Conservation (phyloP, 306 rosid species). For the Pyrus betulifolia region DNA sequence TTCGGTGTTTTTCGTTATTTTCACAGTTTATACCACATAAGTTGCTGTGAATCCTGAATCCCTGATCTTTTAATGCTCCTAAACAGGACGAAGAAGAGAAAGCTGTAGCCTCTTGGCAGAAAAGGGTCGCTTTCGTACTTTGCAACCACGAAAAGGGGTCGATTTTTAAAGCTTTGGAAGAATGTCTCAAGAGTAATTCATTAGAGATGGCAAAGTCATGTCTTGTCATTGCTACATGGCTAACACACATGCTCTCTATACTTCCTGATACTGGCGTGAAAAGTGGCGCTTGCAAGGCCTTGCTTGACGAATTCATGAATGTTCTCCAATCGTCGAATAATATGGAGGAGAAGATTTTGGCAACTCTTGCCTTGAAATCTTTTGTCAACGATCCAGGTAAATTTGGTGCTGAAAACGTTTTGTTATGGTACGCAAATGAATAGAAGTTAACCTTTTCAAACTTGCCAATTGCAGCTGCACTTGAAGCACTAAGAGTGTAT, state of each 20-base stretch:
- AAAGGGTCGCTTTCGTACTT: conserved; percentile 64
- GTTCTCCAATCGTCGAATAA: conserved; percentile 69
- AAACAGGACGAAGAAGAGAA: conserved; percentile 74
- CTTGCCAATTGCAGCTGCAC: conserved; percentile 45
- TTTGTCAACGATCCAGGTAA: conserved; percentile 62
- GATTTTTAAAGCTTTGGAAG: conserved; percentile 77
- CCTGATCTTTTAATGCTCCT: neutral
- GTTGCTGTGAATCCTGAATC: conserved; percentile 9
- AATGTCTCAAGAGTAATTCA: conserved; percentile 69
- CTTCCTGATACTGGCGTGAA: conserved; percentile 82
- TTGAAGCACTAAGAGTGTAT: conserved; percentile 55
- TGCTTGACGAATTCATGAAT: conserved; percentile 63
- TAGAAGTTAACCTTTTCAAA: conserved; percentile 9
- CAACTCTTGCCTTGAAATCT: conserved; percentile 64
- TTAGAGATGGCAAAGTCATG: conserved; percentile 60
- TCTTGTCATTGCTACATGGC: conserved; percentile 85
- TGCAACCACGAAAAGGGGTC: conserved; percentile 86
- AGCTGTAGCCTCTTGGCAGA: conserved; percentile 66
- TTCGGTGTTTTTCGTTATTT: conserved; percentile 12
- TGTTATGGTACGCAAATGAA: neutral
- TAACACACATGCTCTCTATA: conserved; percentile 65
- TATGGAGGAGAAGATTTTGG: conserved; percentile 71
- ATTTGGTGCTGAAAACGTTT: neutral
- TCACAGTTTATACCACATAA: conserved; percentile 9
- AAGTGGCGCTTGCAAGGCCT: conserved; percentile 58